Percentiles rank a stretch among this genome's conserved stretches.
Evolutionary conservation across 1,284 basidiomycete species (phyloP).

Genomic region (Coniferiporia sulphurascens): DNA sequence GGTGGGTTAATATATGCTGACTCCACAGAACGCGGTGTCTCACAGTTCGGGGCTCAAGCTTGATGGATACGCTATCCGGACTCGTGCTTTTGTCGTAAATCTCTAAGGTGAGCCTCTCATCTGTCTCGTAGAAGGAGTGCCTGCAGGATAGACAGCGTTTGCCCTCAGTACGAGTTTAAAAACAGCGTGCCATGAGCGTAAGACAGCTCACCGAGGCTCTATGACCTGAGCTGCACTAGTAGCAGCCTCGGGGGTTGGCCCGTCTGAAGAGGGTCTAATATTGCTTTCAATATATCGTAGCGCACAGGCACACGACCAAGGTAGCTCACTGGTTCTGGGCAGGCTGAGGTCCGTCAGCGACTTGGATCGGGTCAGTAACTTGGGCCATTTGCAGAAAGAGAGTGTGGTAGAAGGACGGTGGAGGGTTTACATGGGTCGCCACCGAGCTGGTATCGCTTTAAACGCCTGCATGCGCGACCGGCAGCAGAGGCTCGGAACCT

Average conservation of each 20-base stretch:
- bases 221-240: not conserved
- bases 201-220: not conserved
- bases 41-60: constrained; percentile 63
- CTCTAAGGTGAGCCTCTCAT: constrained; percentile 67
- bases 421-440: not conserved
- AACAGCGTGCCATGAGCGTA: not conserved
- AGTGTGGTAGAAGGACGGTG: not conserved
- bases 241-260: too few relatives aligned
- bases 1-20: constrained; percentile 13
- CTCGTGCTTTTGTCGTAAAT: constrained; percentile 79
- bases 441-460: too few relatives aligned
- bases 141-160: constrained; percentile 33
- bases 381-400: not conserved
- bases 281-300: not conserved
- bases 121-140: constrained; percentile 87
- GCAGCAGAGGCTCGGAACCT: not conserved
- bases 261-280: not conserved
- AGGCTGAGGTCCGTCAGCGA: not conserved
- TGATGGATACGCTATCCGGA: constrained; percentile 55
- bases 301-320: constrained; percentile 8
- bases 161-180: not conserved
- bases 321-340: constrained; percentile 11
- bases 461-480: too few relatives aligned
- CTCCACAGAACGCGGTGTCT: not conserved
- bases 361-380: not conserved